These are phyloP conservation scores for Stephanodiscus triporus DNA, from an alignment of 108 stramenopile genomes.

Conservation along the genomic window DNA sequence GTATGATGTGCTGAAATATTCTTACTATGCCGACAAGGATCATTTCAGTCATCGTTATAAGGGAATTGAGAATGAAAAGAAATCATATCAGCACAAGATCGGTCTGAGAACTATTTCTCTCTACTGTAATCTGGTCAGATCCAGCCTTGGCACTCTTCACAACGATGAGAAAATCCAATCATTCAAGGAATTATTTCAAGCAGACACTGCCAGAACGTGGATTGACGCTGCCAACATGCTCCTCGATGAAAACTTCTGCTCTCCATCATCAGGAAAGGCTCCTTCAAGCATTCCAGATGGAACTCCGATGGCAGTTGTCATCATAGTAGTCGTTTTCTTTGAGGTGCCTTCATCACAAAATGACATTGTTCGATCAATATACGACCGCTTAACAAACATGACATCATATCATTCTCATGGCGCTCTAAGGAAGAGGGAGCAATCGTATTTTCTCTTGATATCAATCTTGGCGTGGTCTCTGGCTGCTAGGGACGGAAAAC, in stretches of 20 bases:
- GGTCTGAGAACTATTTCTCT: constrained; percentile 31
- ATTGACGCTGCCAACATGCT: constrained; percentile 44
- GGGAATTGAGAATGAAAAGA: not conserved
- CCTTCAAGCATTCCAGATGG: constrained; percentile 14
- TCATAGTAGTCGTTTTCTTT: constrained; percentile 42
- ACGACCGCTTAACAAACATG: constrained; percentile 22
- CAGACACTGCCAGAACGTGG: constrained; percentile 41
- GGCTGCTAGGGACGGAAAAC: constrained; percentile 10
- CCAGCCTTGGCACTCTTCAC: constrained; percentile 21
- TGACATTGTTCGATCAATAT: constrained; percentile 34
- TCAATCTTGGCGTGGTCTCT: constrained; percentile 43
- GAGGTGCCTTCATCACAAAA: constrained; percentile 42
- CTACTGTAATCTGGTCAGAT: constrained; percentile 31
- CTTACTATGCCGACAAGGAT: constrained; percentile 29
- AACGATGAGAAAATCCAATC: constrained; percentile 3
- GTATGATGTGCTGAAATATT: constrained; percentile 32
- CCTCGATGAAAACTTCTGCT: constrained; percentile 25
- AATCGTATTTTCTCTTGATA: constrained; percentile 21
- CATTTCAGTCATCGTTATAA: constrained; percentile 18
- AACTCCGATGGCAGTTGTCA: constrained; percentile 33
- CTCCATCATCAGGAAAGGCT: constrained; percentile 2
- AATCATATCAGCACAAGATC: constrained; percentile 16
- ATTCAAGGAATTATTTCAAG: constrained; percentile 16
- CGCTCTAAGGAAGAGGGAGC: not conserved
- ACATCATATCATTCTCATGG: constrained; percentile 13